Percentiles rank a stretch among this genome's conserved stretches.
These are phyloP conservation scores for Herpotrichia juniperi DNA, from an alignment of 2,329 filamentous ascomycete species.

Conservation along the genomic window DNA sequence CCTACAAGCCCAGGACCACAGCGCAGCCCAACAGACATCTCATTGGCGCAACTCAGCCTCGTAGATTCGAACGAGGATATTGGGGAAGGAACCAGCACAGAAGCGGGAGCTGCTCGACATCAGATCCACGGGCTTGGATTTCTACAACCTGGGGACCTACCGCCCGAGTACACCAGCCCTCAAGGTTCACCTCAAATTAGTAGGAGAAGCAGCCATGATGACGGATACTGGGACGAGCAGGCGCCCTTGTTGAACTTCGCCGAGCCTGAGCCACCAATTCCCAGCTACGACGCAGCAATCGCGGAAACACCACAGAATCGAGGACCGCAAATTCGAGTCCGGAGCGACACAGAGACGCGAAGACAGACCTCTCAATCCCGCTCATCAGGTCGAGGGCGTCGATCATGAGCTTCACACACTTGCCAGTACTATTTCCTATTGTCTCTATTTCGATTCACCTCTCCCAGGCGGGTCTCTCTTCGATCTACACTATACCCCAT, in stretches of 20 bases:
- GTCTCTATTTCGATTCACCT: conserved; percentile 12
- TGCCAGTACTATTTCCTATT: conserved; percentile 16
- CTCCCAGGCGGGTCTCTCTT: conserved; percentile 4
- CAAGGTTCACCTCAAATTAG: conserved; percentile 41
- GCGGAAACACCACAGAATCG: conserved; percentile 62
- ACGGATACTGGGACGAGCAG: conserved; percentile 55
- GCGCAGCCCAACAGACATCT: conserved; percentile 94
- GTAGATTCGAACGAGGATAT: conserved; percentile 65
- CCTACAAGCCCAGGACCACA: conserved; percentile 88
- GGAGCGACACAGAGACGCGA: conserved; percentile 27
- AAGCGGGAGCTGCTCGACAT: conserved; percentile 22
- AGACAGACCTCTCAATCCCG: no score
- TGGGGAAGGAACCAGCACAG: conserved; percentile 70
- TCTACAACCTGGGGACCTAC: conserved; percentile 46
- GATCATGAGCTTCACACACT: conserved; percentile 10
- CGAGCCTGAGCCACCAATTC: conserved; percentile 69
- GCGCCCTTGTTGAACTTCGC: conserved; percentile 49
- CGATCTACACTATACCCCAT: conserved; percentile 33
- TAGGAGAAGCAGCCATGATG: conserved; percentile 66
- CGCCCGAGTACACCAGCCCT: conserved; percentile 58
- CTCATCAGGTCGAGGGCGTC: conserved; percentile 13
- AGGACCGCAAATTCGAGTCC: conserved; percentile 22
- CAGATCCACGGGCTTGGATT: conserved; percentile 41
- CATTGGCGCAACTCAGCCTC: conserved; percentile 82
- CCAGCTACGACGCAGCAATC: conserved; percentile 81